These are phyloP conservation scores for Pichia inconspicua DNA, from an alignment of 1,139 yeast species.

Conservation along the genomic window DNA sequence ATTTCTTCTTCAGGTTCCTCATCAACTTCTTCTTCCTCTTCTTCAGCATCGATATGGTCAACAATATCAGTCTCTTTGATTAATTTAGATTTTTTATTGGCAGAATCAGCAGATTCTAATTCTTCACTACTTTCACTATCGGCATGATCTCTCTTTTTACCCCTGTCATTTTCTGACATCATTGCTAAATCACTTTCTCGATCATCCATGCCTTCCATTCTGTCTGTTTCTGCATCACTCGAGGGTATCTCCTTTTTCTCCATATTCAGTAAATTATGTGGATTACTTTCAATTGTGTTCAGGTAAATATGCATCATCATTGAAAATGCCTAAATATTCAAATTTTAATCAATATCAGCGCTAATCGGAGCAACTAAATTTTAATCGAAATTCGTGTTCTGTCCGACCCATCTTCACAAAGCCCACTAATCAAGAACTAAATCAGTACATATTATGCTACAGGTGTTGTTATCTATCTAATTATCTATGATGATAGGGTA, in stretches of 20 bases:
- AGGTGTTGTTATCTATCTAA: background rate
- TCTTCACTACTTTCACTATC: constrained; percentile 1
- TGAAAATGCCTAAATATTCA: background rate
- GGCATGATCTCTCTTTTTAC: constrained; percentile 3
- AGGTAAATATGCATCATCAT: background rate
- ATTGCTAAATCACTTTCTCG: constrained; percentile 33
- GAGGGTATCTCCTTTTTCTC: constrained; percentile 25
- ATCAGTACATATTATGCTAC: constrained; percentile 3
- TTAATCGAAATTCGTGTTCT: no score
- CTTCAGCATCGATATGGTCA: constrained; percentile 9
- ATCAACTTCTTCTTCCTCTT: constrained; percentile 11
- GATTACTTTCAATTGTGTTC: background rate
- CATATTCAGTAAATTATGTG: background rate
- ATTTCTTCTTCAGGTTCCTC: constrained; percentile 20
- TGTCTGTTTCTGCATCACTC: constrained; percentile 77
- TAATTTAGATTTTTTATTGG: constrained; percentile 11
- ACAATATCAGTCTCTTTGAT: background rate
- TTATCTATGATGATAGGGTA: background rate
- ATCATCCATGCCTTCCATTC: constrained; percentile 46
- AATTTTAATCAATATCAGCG: background rate
- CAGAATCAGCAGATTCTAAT: background rate
- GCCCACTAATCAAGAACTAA: no score
- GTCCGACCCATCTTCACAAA: no score
- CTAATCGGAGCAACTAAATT: background rate
- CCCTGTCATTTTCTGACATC: constrained; percentile 14